phyloP scores from a whole-genome alignment of 768 basidiomycete species.

The Rhodotorula paludigena region DNA sequence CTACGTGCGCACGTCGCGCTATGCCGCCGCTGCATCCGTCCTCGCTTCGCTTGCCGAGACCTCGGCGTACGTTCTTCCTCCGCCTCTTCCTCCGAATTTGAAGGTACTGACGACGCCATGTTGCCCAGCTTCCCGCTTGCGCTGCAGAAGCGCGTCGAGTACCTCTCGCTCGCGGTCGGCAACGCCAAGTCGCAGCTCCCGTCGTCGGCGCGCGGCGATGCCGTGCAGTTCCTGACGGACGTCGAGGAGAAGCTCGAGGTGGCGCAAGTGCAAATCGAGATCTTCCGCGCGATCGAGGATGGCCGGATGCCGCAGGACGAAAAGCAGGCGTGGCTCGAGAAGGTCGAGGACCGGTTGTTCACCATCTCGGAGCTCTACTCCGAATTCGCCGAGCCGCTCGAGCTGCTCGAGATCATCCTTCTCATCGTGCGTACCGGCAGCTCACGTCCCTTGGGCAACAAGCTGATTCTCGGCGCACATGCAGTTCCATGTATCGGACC shows the following conservation, averaged over 20 bases:
- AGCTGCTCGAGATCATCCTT: slow-evolving; percentile 74
- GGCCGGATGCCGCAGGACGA: slow-evolving; percentile 41
- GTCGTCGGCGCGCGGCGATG: slow-evolving; percentile 58
- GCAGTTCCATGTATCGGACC: slow-evolving; percentile 78
- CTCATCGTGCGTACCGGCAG: slow-evolving; percentile 53
- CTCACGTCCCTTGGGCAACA: background rate
- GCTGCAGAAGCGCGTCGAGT: slow-evolving; percentile 75
- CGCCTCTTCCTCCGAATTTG: slow-evolving; percentile 1
- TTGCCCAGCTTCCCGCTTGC: slow-evolving; percentile 52
- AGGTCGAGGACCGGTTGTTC: slow-evolving; percentile 53
- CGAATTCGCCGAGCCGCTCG: slow-evolving; percentile 78
- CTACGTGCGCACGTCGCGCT: slow-evolving; percentile 86
- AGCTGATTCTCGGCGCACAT: background rate
- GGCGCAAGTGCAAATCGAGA: slow-evolving; percentile 91
- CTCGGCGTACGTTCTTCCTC: slow-evolving; percentile 57
- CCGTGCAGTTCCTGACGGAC: slow-evolving; percentile 86
- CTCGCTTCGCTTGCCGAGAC: slow-evolving; percentile 78
- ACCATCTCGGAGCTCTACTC: slow-evolving; percentile 78
- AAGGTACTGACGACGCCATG: background rate
- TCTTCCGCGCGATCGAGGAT: slow-evolving; percentile 62
- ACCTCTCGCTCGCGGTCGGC: slow-evolving; percentile 85
- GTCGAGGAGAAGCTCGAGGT: slow-evolving; percentile 96
- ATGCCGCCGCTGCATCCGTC: slow-evolving; percentile 79
- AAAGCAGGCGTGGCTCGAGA: slow-evolving; percentile 42
- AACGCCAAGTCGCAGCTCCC: slow-evolving; percentile 80